Evolutionary conservation across 2,329 filamentous ascomycete species (phyloP).

Genomic region (Colletotrichum tamarilloi): DNA sequence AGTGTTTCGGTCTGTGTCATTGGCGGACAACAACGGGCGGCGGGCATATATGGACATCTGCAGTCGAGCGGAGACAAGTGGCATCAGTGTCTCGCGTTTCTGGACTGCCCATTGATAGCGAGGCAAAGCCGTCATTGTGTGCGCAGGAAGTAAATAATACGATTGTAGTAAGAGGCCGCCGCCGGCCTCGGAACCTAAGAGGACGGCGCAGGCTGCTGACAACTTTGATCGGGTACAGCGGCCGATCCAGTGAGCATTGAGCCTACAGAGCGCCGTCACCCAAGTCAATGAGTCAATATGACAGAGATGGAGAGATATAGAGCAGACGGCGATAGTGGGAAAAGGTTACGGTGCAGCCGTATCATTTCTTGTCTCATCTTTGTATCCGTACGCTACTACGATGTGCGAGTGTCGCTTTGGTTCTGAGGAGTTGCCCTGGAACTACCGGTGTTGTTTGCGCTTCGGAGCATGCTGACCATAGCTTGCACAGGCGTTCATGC

Average conservation of each 20-base stretch:
- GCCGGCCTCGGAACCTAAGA: conserved; percentile 9
- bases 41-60: conserved; percentile 30
- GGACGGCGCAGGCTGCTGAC: not conserved
- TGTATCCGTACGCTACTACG: not conserved
- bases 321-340: not conserved
- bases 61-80: conserved; percentile 31
- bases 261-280: not conserved
- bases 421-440: not conserved
- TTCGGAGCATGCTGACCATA: not conserved
- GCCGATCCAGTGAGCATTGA: not conserved
- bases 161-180: conserved; percentile 20
- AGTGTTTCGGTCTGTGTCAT: conserved; percentile 19
- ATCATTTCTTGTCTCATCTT: not conserved
- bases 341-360: not conserved
- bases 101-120: conserved; percentile 24
- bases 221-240: conserved; percentile 9
- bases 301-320: not conserved
- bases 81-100: conserved; percentile 30
- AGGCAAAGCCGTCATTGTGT: conserved; percentile 23
- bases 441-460: not conserved
- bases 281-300: not conserved
- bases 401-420: not conserved
- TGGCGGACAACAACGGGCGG: conserved; percentile 29
- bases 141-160: conserved; percentile 9
- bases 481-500: not conserved